Evolutionary conservation across 2,329 filamentous ascomycete species (phyloP).

Genomic region (Rhexocercosporidium sp.): DNA sequence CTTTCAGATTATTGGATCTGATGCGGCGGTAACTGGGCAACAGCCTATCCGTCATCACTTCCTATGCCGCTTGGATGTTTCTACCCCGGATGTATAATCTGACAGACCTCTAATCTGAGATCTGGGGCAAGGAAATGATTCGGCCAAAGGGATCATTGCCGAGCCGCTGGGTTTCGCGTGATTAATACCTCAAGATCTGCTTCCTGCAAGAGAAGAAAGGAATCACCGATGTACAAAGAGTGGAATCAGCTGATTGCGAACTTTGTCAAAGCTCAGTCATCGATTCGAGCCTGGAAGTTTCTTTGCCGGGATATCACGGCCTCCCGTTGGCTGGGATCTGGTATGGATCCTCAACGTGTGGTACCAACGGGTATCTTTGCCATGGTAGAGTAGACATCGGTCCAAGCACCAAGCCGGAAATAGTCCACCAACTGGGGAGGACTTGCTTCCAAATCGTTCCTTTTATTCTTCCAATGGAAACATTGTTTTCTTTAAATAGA

Average conservation of each 20-base stretch:
- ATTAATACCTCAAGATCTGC: neutral
- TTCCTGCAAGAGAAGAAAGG: neutral
- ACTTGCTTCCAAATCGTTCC: neutral
- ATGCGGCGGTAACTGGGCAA: neutral
- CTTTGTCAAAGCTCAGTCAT: conserved; percentile 10
- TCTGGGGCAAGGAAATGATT: neutral
- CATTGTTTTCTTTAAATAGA: conserved; percentile 23
- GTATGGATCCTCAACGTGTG: neutral
- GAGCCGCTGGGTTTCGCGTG: neutral
- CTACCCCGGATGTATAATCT: neutral
- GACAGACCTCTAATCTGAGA: neutral
- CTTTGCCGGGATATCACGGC: neutral
- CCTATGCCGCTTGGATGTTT: neutral
- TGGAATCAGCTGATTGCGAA: neutral
- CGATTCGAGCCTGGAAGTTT: neutral
- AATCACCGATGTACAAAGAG: neutral
- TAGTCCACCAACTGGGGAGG: neutral
- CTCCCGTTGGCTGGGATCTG: conserved; percentile 1
- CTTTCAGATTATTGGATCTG: neutral
- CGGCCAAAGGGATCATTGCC: neutral
- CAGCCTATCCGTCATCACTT: neutral
- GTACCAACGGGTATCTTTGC: conserved; percentile 2
- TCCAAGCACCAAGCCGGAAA: conserved; percentile 5
- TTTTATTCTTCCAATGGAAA: conserved; percentile 1
- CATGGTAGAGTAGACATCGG: neutral